These are phyloP conservation scores for Eimeria acervulina DNA, from an alignment of 169 alveolate genomes.

Conservation along the genomic window DNA sequence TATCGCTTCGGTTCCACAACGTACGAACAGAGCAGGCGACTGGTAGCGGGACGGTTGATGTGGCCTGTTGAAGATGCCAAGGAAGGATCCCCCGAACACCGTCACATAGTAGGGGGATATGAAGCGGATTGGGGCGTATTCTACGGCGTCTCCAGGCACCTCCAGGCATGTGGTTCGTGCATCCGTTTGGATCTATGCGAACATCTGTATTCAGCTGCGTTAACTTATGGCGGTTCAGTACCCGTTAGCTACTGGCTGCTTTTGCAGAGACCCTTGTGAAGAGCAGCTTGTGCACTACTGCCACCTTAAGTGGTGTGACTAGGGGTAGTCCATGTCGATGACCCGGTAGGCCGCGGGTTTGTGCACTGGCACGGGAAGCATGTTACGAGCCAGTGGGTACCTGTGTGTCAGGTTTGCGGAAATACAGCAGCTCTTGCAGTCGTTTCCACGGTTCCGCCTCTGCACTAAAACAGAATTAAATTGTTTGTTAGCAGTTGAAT, in stretches of 20 bases:
- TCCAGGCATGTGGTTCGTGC: neutral
- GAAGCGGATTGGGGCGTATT: neutral
- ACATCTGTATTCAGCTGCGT: conserved; percentile 29
- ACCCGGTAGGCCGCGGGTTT: neutral
- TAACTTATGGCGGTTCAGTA: neutral
- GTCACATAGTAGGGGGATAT: neutral
- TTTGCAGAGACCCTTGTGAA: neutral
- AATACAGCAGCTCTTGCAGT: conserved; percentile 35
- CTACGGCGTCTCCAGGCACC: conserved; percentile 32
- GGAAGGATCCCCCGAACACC: neutral
- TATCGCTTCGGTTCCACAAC: neutral
- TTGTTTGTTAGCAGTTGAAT: conserved; percentile 1
- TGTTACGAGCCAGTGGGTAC: conserved; percentile 13
- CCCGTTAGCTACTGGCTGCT: neutral
- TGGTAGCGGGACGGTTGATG: neutral
- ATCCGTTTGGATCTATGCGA: conserved; percentile 18
- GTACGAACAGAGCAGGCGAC: neutral
- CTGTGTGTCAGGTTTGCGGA: conserved; percentile 4
- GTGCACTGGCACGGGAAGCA: neutral
- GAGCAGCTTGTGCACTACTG: neutral
- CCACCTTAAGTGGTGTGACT: neutral
- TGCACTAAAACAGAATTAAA: neutral
- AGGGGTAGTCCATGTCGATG: neutral
- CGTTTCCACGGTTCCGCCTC: conserved; percentile 22
- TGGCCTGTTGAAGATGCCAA: conserved; percentile 20